These are phyloP conservation scores for Cymbopogon citratus DNA, from an alignment of 176 grass and related monocot genomes.

Conservation along the genomic window DNA sequence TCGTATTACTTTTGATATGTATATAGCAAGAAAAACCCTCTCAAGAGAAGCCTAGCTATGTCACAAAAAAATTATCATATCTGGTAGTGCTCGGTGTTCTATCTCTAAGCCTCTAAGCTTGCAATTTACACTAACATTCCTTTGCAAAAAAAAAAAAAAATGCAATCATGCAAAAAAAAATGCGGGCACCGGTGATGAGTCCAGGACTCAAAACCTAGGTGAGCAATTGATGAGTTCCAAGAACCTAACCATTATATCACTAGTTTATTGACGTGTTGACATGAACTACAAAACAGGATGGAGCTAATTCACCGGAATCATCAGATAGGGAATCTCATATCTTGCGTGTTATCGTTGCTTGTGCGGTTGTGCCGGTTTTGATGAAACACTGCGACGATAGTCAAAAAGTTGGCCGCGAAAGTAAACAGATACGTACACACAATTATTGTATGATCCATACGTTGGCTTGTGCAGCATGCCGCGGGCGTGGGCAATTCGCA, in stretches of 20 bases:
- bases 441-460: not conserved
- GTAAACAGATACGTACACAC: not conserved
- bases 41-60: too few relatives aligned
- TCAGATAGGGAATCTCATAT: constrained; percentile 1
- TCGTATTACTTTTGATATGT: too few relatives aligned
- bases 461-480: not conserved
- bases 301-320: not conserved
- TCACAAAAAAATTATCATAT: too few relatives aligned
- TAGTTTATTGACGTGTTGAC: not conserved
- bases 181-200: not conserved
- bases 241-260: not conserved
- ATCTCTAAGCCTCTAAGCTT: too few relatives aligned
- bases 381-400: not conserved
- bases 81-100: too few relatives aligned
- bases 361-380: not conserved
- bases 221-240: not conserved
- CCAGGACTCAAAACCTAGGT: not conserved
- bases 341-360: not conserved
- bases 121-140: too few relatives aligned
- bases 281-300: not conserved
- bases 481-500: not conserved
- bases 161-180: not conserved
- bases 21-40: too few relatives aligned
- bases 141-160: too few relatives aligned
- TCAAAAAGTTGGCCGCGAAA: constrained; percentile 19